Conservation (phyloP, 495 filamentous ascomycete species). For the Aspergillus taichungensis region DNA sequence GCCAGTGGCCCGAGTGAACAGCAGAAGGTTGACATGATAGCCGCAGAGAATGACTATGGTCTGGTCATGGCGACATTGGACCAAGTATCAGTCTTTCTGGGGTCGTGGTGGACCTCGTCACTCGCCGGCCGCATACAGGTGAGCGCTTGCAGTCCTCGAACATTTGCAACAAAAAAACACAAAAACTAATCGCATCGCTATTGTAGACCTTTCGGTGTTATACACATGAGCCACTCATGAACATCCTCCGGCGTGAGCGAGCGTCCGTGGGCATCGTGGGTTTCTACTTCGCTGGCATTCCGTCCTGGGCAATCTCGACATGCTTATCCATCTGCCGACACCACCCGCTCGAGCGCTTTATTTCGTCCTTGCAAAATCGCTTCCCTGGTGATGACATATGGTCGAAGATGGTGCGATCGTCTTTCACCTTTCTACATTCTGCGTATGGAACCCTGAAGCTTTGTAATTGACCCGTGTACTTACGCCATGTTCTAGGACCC, state of each 20-base stretch:
- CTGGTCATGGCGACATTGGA: conserved; percentile 37
- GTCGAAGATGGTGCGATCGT: conserved; percentile 19
- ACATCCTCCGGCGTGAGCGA: conserved; percentile 31
- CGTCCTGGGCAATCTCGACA: conserved; percentile 34
- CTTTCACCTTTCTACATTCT: conserved; percentile 25
- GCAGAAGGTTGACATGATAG: conserved; percentile 33
- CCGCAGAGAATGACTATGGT: conserved; percentile 43
- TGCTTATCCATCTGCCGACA: conserved; percentile 33
- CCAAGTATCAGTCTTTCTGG: conserved; percentile 31
- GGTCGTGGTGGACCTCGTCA: conserved; percentile 36
- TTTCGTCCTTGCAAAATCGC: conserved; percentile 19
- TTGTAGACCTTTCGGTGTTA: conserved; percentile 39
- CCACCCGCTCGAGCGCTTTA: conserved; percentile 30
- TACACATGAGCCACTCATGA: conserved; percentile 28
- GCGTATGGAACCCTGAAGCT: conserved; percentile 16
- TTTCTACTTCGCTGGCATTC: conserved; percentile 39
- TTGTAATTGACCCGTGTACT: conserved; percentile 2
- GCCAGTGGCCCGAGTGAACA: conserved; percentile 26
- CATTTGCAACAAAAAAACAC: background rate
- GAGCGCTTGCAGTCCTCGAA: conserved; percentile 3
- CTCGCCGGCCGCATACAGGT: conserved; percentile 41
- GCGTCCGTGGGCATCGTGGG: conserved; percentile 22
- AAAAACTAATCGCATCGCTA: background rate
- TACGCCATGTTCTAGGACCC: conserved; percentile 18
- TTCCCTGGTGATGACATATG: conserved; percentile 16